Base-by-base conservation (phyloP, 2,329 filamentous ascomycete species). In the Colletotrichum australisinense region DNA sequence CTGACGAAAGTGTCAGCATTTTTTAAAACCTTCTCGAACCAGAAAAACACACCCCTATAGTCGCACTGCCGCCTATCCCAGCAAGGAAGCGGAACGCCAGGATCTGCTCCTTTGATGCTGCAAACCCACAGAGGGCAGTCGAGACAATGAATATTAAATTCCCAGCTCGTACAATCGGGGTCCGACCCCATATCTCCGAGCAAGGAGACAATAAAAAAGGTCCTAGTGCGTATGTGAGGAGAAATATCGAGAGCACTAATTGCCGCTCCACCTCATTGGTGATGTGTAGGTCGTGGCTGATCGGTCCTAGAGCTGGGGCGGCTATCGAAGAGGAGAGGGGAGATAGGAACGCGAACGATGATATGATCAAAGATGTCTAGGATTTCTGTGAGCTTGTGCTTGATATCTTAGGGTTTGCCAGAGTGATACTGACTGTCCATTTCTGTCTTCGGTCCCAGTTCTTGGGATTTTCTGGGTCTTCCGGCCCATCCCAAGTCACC, bases 61-160 rank as follows among this genome's bases (percentile, higher is more conserved):
- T 86, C 0, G 88, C 89, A 74, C 88, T 90, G 0, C 89, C 90
- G 22, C 87, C 86, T 22, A 89, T 81, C 0, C 87, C 87, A 4
- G 86, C 82, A 1, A 89, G 74, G 55, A 89, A 85, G 0, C 87
- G 81, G 14, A 84, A 81, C 0, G 81, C 83, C 12, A 88, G 85
- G 3, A 89, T 77, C 7, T 83, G 59, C 6, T 80, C 79, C 65
- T 85, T 82, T 3, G 81, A 79, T 1, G 75, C 79, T 5, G 86
- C 79, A 64, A 85, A 84, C 3, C 85, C 83, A 69, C 86, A 87
- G 14, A 82, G 89, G 16, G 85, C 76, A 38, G 79, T 84, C 49
- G 81, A 84, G 8, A 73, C 74, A 22, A 82, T 72, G 76, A 80
- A 84, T 30, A 80, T 66, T n/a, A 80, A 32, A 38, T 80, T 82